Conservation (phyloP, 345 rosid genomes). For the Cardamine chenopodiifolia region DNA sequence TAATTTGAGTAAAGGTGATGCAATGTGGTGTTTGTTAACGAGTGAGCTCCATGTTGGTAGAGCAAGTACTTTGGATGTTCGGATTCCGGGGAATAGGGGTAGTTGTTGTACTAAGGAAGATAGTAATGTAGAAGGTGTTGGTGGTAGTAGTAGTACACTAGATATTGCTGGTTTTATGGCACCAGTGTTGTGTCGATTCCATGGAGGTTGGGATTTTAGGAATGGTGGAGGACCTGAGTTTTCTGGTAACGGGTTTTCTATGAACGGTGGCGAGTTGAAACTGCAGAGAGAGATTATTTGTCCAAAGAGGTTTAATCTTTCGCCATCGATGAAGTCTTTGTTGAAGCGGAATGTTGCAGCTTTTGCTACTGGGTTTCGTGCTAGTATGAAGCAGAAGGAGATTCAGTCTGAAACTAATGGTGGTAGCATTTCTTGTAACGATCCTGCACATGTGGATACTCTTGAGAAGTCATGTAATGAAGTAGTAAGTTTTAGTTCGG, state of each 20-base stretch:
- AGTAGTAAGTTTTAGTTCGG: constrained; percentile 58
- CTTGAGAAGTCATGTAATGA: constrained; percentile 52
- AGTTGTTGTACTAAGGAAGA: constrained; percentile 39
- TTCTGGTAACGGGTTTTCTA: constrained; percentile 58
- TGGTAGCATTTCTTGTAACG: constrained; percentile 34
- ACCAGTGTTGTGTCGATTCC: constrained; percentile 70
- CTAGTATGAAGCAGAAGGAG: constrained; percentile 59
- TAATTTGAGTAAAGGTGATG: constrained; percentile 86
- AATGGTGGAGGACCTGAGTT: constrained; percentile 51
- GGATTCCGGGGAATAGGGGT: constrained; percentile 22
- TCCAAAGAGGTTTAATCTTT: constrained; percentile 82
- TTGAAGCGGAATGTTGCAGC: constrained; percentile 82
- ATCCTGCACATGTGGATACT: constrained; percentile 45
- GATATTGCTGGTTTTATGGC: constrained; percentile 58
- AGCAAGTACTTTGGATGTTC: constrained; percentile 63
- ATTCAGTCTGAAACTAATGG: constrained; percentile 45
- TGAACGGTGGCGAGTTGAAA: constrained; percentile 47
- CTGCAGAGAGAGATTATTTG: constrained; percentile 72
- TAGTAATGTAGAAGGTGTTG: constrained; percentile 45
- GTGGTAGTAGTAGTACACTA: constrained; percentile 21
- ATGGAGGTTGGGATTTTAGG: constrained; percentile 86
- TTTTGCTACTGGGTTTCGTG: constrained; percentile 84
- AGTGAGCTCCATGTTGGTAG: constrained; percentile 87
- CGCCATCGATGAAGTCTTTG: constrained; percentile 77
- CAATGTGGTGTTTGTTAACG: constrained; percentile 94